These are phyloP conservation scores for Eucalyptus polyanthemos DNA, from an alignment of 345 rosid genomes.

Conservation along the genomic window DNA sequence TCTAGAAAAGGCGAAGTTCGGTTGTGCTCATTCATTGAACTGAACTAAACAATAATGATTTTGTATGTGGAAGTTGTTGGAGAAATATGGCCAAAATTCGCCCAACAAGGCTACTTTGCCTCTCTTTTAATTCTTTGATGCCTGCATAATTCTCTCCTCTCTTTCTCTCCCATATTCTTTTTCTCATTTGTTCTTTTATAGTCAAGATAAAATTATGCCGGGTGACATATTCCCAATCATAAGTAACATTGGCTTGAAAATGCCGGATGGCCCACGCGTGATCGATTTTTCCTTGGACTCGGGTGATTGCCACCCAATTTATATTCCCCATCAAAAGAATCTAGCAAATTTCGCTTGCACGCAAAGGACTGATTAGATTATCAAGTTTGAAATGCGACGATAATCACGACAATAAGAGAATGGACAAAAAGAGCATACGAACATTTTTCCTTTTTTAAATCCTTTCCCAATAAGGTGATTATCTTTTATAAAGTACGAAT, in stretches of 20 bases:
- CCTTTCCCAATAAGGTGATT: background rate
- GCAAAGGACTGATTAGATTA: background rate
- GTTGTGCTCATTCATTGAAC: background rate
- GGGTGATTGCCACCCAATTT: background rate
- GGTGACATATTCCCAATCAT: background rate
- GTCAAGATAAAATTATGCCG: background rate
- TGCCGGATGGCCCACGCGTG: background rate
- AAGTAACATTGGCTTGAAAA: background rate
- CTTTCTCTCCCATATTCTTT: background rate
- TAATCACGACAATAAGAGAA: background rate
- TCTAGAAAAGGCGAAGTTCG: background rate
- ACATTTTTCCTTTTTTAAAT: background rate
- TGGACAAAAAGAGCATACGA: background rate
- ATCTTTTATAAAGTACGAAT: background rate
- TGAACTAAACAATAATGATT: background rate
- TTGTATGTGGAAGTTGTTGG: background rate
- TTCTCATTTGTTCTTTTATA: background rate
- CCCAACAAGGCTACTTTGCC: background rate
- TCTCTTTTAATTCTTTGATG: background rate
- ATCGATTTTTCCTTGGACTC: background rate
- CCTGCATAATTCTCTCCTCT: background rate
- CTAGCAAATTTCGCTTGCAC: background rate
- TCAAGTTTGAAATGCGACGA: background rate
- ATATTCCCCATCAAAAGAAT: background rate
- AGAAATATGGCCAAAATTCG: background rate